Evolutionary conservation across 805 yeast genomes (phyloP).

Genomic region (Lipomyces sp.): DNA sequence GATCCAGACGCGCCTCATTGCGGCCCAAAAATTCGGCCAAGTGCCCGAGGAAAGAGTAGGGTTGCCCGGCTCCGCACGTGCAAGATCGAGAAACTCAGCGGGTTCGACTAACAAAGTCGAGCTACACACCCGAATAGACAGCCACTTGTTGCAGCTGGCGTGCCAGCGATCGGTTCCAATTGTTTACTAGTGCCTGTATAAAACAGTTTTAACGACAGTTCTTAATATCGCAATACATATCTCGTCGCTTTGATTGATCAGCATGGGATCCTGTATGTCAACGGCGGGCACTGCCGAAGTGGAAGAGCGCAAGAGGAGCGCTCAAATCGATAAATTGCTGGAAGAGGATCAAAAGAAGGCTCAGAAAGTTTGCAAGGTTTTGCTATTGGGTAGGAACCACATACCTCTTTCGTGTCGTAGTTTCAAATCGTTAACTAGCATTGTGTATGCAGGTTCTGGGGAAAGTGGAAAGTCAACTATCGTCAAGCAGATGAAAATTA

Average conservation of each 20-base stretch:
- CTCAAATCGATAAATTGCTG: conserved; percentile 30
- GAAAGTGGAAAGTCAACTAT: conserved; percentile 83
- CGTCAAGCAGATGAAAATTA: conserved; percentile 78
- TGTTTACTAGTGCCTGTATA: too few species aligned
- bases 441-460: conserved; percentile 63
- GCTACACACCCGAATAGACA: too few species aligned
- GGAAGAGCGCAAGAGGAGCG: conserved; percentile 31
- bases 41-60: too few species aligned
- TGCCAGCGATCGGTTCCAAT: too few species aligned
- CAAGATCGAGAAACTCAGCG: too few species aligned
- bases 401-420: neutral
- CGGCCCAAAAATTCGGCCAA: too few species aligned
- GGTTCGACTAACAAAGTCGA: too few species aligned
- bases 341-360: conserved; percentile 38
- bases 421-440: neutral
- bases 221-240: neutral
- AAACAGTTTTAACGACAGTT: too few species aligned
- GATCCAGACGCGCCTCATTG: too few species aligned
- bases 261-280: conserved; percentile 32
- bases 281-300: conserved; percentile 13
- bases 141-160: too few species aligned
- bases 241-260: neutral
- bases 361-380: conserved; percentile 64
- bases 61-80: too few species aligned
- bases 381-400: conserved; percentile 51